phyloP scores from a whole-genome alignment of 192 early-diverging fungal species.

The Ambispora gerdemannii region DNA sequence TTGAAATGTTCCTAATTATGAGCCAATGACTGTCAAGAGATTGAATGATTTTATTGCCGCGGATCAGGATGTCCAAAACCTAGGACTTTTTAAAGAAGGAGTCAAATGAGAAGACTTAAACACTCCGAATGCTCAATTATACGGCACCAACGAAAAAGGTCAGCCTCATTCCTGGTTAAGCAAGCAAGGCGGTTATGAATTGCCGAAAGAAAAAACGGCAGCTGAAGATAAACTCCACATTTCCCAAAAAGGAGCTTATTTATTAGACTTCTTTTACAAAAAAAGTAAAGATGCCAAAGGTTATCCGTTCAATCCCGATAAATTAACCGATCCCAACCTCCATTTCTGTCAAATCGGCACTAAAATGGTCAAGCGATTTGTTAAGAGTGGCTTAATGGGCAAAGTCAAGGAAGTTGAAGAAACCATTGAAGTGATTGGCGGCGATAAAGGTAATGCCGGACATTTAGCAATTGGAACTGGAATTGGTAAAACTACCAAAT shows the following conservation, averaged over 20 bases:
- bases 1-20: slow-evolving; percentile 13
- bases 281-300: not conserved
- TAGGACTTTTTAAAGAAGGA: slow-evolving; percentile 6
- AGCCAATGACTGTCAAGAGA: not conserved
- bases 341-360: slow-evolving; percentile 1
- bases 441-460: not conserved
- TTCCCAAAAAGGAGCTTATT: slow-evolving; percentile 10
- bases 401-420: slow-evolving; percentile 8
- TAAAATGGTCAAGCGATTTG: not conserved
- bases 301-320: slow-evolving; percentile 15
- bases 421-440: not conserved
- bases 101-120: not conserved
- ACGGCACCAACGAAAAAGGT: not conserved
- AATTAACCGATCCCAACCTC: not conserved
- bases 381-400: not conserved
- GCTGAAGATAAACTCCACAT: slow-evolving; percentile 10
- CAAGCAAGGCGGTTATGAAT: slow-evolving; percentile 10
- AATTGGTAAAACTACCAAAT: slow-evolving; percentile 13
- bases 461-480: slow-evolving; percentile 8
- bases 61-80: not conserved
- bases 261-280: slow-evolving; percentile 11
- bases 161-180: not conserved
- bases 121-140: not conserved
- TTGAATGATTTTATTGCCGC: slow-evolving; percentile 8
- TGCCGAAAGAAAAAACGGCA: not conserved